These are phyloP conservation scores for Fusarium solani-melongenae DNA, from an alignment of 2,329 filamentous ascomycete genomes.

Conservation along the genomic window DNA sequence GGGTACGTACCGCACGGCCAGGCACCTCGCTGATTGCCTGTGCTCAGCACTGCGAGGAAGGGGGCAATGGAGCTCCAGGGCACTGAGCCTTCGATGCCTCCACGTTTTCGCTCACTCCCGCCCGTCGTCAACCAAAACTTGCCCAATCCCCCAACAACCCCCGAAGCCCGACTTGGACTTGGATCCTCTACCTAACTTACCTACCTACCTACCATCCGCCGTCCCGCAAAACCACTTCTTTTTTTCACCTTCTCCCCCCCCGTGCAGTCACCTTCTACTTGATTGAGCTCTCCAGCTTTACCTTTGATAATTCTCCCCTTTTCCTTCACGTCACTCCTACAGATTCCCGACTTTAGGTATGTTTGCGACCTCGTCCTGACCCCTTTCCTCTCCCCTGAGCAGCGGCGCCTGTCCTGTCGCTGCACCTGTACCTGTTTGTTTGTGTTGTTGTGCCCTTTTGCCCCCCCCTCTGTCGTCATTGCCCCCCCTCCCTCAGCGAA, in stretches of 20 bases:
- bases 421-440: constrained; percentile 19
- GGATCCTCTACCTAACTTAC: constrained; percentile 5
- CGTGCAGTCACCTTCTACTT: constrained; percentile 34
- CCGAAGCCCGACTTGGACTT: constrained; percentile 34
- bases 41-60: constrained; percentile 6
- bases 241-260: constrained; percentile 42
- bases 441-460: constrained; percentile 44
- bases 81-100: constrained; percentile 40
- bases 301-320: constrained; percentile 33
- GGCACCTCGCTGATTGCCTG: not conserved
- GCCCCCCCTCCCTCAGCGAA: constrained; percentile 41
- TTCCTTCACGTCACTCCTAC: constrained; percentile 22
- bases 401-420: not conserved
- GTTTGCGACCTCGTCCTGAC: constrained; percentile 17
- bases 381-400: constrained; percentile 9
- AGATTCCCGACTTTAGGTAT: constrained; percentile 36
- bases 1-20: constrained; percentile 17
- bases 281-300: constrained; percentile 31
- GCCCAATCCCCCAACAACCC: constrained; percentile 45
- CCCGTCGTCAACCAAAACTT: constrained; percentile 43
- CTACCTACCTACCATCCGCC: constrained; percentile 30
- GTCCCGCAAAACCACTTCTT: constrained; percentile 44
- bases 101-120: constrained; percentile 45
- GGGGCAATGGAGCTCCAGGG: not conserved
- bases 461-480: constrained; percentile 56